These are phyloP conservation scores for Adiantum capillusveneris DNA, from an alignment of 75 land plant genomes.

Conservation along the genomic window DNA sequence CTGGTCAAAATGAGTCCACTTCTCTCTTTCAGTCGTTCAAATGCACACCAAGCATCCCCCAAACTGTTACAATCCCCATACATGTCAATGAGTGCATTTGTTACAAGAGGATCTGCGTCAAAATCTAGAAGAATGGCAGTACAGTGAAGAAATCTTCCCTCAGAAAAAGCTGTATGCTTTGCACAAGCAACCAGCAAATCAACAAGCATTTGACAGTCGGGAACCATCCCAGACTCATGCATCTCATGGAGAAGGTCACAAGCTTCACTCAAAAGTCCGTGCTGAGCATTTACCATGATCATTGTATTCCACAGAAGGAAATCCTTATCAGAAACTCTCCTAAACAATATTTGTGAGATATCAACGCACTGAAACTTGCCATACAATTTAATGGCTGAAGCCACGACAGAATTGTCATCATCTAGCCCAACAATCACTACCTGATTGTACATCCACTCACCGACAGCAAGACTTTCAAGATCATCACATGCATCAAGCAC, in stretches of 20 bases:
- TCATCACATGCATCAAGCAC: background rate
- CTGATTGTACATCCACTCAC: background rate
- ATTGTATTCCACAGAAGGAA: slow-evolving; percentile 1
- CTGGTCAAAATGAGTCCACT: slow-evolving; percentile 33
- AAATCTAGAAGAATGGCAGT: slow-evolving; percentile 21
- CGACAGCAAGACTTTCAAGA: background rate
- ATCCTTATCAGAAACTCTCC: background rate
- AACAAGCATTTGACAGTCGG: background rate
- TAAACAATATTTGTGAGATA: background rate
- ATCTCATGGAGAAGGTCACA: slow-evolving; percentile 3
- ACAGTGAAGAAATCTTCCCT: slow-evolving; percentile 6
- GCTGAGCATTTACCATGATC: slow-evolving; percentile 3
- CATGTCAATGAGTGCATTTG: slow-evolving; percentile 51
- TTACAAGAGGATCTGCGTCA: slow-evolving; percentile 29
- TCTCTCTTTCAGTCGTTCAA: background rate
- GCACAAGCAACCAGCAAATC: slow-evolving; percentile 1
- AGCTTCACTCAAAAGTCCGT: slow-evolving; percentile 1
- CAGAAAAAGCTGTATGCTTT: background rate
- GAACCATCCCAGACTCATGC: background rate
- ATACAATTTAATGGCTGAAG: slow-evolving; percentile 5
- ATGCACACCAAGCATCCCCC: slow-evolving; percentile 22
- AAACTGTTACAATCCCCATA: slow-evolving; percentile 41
- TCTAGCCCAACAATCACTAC: background rate
- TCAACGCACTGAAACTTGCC: slow-evolving; percentile 1
- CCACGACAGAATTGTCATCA: background rate